phyloP scores from a whole-genome alignment of 768 basidiomycete genomes.

The Termitomyces eurrhizus region DNA sequence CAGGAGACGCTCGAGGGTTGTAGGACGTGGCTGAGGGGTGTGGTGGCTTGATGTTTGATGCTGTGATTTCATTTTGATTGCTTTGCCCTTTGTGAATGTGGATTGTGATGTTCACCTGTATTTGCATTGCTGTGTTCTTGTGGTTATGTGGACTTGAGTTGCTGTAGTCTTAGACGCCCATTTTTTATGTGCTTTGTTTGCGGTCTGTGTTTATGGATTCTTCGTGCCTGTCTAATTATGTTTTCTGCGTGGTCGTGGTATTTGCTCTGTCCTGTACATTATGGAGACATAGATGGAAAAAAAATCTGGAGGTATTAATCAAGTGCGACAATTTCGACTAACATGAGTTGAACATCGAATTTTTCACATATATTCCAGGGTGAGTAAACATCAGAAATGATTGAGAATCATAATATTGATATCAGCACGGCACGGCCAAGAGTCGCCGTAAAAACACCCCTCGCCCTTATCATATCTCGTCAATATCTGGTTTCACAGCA shows the following conservation, averaged over 20 bases:
- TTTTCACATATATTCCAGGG: too few species aligned
- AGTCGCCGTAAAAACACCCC: not conserved
- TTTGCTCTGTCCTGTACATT: not conserved
- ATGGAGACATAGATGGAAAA: not conserved
- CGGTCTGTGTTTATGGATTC: not conserved
- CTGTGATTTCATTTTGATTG: not conserved
- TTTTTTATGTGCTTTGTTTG: not conserved
- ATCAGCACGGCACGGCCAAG: not conserved
- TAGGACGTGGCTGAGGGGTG: conserved; percentile 8
- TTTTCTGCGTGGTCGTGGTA: not conserved
- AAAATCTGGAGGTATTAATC: too few species aligned
- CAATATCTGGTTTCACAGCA: not conserved
- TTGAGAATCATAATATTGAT: not conserved
- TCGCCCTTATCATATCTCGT: not conserved
- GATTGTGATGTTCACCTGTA: not conserved
- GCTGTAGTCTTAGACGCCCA: not conserved
- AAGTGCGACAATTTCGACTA: too few species aligned
- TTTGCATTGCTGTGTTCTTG: not conserved
- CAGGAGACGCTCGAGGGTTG: conserved; percentile 12
- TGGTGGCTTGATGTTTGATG: not conserved
- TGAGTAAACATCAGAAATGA: too few species aligned
- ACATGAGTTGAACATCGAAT: too few species aligned
- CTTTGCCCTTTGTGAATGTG: too few species aligned
- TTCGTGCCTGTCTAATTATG: not conserved
- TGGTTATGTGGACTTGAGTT: not conserved